These are phyloP conservation scores for Huntiella abstrusa DNA, from an alignment of 2,329 filamentous ascomycete species.

Conservation along the genomic window DNA sequence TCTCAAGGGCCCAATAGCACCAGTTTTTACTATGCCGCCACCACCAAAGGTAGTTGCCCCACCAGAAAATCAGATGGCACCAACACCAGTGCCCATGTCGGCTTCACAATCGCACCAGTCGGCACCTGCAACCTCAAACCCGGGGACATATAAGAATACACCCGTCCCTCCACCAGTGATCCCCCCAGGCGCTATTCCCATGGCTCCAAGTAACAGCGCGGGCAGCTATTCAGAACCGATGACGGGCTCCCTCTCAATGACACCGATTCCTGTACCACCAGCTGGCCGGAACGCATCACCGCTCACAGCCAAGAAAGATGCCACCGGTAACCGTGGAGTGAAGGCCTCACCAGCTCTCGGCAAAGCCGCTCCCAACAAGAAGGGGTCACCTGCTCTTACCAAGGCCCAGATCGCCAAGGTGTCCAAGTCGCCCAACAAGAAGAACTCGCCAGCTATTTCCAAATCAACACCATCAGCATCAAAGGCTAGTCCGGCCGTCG, in stretches of 20 bases:
- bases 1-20: conserved; percentile 9
- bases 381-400: conserved; percentile 8
- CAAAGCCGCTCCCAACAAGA: conserved; percentile 6
- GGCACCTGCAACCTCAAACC: neutral
- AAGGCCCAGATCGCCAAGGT: conserved; percentile 8
- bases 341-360: conserved; percentile 6
- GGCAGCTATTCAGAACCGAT: neutral
- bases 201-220: neutral
- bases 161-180: conserved; percentile 10
- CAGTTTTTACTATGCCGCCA: neutral
- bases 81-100: neutral
- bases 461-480: conserved; percentile 2
- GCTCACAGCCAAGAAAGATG: conserved; percentile 9
- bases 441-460: conserved; percentile 3
- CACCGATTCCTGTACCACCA: conserved; percentile 1
- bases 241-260: neutral
- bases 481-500: conserved; percentile 7
- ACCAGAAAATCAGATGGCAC: too few species aligned
- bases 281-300: conserved; percentile 3
- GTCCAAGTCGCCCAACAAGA: conserved; percentile 8
- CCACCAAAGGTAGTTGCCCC: neutral
- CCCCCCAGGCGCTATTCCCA: conserved; percentile 3
- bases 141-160: conserved; percentile 4
- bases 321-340: conserved; percentile 1
- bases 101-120: neutral